These are phyloP conservation scores for Mucor racemosus DNA, from an alignment of 371 early-diverging fungal genomes.

Conservation along the genomic window DNA sequence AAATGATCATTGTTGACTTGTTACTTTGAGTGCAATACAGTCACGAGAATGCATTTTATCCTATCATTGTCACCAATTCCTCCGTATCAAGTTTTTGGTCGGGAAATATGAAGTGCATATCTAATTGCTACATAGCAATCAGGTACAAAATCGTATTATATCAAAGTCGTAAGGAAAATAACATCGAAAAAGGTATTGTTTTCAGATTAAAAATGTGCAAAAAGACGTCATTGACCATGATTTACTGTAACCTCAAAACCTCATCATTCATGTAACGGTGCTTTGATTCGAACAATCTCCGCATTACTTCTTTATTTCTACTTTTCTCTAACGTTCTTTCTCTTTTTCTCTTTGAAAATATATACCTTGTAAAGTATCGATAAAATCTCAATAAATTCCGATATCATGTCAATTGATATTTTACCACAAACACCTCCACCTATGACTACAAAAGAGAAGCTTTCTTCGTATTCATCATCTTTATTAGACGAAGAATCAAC, in stretches of 20 bases:
- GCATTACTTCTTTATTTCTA: constrained; percentile 6
- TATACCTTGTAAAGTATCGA: neutral
- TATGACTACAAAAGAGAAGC: neutral
- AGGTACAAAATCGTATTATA: neutral
- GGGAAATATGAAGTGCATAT: too few relatives aligned
- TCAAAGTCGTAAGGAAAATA: neutral
- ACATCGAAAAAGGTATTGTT: neutral
- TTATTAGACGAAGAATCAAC: neutral
- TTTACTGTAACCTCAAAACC: neutral
- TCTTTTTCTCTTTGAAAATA: neutral
- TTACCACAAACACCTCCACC: neutral
- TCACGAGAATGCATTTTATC: neutral
- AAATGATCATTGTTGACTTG: neutral
- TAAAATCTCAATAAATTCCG: neutral
- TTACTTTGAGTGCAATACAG: neutral
- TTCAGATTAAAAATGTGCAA: neutral
- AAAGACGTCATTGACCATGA: neutral
- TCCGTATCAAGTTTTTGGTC: neutral
- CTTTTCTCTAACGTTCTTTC: neutral
- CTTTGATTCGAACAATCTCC: neutral
- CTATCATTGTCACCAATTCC: neutral
- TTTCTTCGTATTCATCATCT: neutral
- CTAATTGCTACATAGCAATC: neutral
- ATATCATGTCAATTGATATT: constrained; percentile 6
- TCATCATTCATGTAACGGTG: neutral